Evolutionary conservation across 257 asterid species (phyloP).

Genomic region (Verbascum thapsus): DNA sequence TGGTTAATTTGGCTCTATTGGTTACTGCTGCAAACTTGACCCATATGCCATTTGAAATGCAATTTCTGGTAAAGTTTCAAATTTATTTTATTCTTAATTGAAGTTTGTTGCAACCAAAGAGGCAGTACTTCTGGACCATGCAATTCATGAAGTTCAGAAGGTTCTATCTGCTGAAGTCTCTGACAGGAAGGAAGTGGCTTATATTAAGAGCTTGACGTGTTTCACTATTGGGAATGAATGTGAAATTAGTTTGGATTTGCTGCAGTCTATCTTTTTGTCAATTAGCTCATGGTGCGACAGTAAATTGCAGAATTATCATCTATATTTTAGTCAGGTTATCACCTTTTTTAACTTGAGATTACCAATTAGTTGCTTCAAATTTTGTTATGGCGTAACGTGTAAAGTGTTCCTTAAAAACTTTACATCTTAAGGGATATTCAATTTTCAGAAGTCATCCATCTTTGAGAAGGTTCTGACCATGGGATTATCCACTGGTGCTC

Average conservation of each 20-base stretch:
- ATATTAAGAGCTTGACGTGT: conserved; percentile 68
- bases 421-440: conserved; percentile 34
- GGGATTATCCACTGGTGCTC: conserved; percentile 57
- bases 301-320: conserved; percentile 85
- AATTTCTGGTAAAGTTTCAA: conserved; percentile 32
- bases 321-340: conserved; percentile 76
- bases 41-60: conserved; percentile 20
- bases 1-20: conserved; percentile 15
- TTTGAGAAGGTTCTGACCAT: conserved; percentile 72
- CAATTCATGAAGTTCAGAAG: conserved; percentile 61
- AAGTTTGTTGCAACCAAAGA: conserved; percentile 82
- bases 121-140: conserved; percentile 62
- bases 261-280: conserved; percentile 67
- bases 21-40: conserved; percentile 20
- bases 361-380: conserved; percentile 23
- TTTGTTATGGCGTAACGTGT: conserved; percentile 29
- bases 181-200: conserved; percentile 61
- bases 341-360: conserved; percentile 29
- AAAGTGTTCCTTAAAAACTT: conserved; percentile 31
- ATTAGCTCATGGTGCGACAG: conserved; percentile 84
- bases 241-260: conserved; percentile 54
- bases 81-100: conserved; percentile 41
- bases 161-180: conserved; percentile 52
- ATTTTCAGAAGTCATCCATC: conserved; percentile 64
- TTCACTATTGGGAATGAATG: conserved; percentile 39